Percentiles rank a stretch among this genome's conserved stretches.
Conservation (phyloP, 306 rosid species). For the Vigna trinervia region DNA sequence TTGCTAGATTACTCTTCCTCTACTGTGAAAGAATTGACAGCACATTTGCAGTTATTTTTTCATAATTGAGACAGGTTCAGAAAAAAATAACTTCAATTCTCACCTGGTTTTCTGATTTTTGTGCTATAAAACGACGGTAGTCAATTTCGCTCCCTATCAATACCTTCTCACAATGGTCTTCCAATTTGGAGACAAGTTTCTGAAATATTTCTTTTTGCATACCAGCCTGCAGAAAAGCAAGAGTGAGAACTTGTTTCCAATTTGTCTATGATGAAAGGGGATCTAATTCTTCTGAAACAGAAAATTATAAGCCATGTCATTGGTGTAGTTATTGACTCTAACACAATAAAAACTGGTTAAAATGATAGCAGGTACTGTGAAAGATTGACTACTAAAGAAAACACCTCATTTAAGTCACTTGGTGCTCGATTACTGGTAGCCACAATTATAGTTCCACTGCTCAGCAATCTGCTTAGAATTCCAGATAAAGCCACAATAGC, state of each 20-base stretch:
- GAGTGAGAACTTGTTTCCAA: conserved; percentile 17
- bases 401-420: conserved; percentile 83
- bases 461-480: conserved; percentile 91
- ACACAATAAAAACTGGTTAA: conserved; percentile 12
- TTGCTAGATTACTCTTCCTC: neutral
- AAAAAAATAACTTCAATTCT: conserved; percentile 38
- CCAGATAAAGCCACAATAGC: conserved; percentile 99
- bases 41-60: conserved; percentile 17
- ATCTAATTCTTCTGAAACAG: conserved; percentile 38
- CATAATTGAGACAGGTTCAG: conserved; percentile 25
- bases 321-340: conserved; percentile 19
- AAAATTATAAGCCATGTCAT: conserved; percentile 32
- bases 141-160: conserved; percentile 88
- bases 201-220: conserved; percentile 85
- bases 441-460: conserved; percentile 87
- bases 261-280: neutral
- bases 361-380: conserved; percentile 6
- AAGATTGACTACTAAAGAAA: conserved; percentile 29
- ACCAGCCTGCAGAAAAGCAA: conserved; percentile 67
- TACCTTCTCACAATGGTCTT: conserved; percentile 74
- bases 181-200: conserved; percentile 73
- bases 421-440: conserved; percentile 99
- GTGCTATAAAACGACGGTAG: conserved; percentile 84
- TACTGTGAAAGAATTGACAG: conserved; percentile 14
- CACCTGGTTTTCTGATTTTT: conserved; percentile 71